phyloP scores from a whole-genome alignment of 306 rosid species.

The Trifolium repens region DNA sequence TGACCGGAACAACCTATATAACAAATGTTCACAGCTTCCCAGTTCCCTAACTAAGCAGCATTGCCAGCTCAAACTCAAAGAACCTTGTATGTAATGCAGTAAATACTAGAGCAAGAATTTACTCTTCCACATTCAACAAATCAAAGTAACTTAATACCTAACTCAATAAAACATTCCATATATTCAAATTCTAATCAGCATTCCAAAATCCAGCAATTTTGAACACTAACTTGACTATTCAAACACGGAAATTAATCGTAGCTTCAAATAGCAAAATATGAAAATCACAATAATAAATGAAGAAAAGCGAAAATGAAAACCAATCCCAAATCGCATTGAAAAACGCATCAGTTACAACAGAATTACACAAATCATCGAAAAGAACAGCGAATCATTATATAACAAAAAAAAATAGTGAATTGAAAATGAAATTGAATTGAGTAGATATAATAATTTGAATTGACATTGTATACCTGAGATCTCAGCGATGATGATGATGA shows the following conservation, averaged over 20 bases:
- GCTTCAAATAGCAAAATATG: not conserved
- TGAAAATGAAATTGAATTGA: slow-evolving; percentile 40
- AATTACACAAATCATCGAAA: not conserved
- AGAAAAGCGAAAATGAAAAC: slow-evolving; percentile 35
- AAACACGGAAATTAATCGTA: not conserved
- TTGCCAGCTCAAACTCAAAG: slow-evolving; percentile 31
- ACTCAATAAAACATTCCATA: not conserved
- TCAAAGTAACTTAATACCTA: slow-evolving; percentile 28
- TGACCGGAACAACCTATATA: slow-evolving; percentile 16
- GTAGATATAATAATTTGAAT: slow-evolving; percentile 35
- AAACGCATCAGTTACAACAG: slow-evolving; percentile 36
- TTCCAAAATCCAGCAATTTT: slow-evolving; percentile 1
- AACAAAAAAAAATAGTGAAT: not conserved
- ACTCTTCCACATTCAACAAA: slow-evolving; percentile 8
- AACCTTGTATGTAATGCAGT: slow-evolving; percentile 15
- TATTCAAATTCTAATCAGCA: slow-evolving; percentile 31
- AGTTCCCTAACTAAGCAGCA: slow-evolving; percentile 19
- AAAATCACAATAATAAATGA: slow-evolving; percentile 33
- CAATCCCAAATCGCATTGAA: not conserved
- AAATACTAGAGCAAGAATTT: slow-evolving; percentile 22
- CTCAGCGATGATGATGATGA: slow-evolving; percentile 47
- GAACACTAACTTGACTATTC: no score
- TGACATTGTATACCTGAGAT: slow-evolving; percentile 65
- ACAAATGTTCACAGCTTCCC: slow-evolving; percentile 21
- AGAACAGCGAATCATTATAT: not conserved